Conservation (phyloP, 345 rosid genomes). For the Camelina neglecta region DNA sequence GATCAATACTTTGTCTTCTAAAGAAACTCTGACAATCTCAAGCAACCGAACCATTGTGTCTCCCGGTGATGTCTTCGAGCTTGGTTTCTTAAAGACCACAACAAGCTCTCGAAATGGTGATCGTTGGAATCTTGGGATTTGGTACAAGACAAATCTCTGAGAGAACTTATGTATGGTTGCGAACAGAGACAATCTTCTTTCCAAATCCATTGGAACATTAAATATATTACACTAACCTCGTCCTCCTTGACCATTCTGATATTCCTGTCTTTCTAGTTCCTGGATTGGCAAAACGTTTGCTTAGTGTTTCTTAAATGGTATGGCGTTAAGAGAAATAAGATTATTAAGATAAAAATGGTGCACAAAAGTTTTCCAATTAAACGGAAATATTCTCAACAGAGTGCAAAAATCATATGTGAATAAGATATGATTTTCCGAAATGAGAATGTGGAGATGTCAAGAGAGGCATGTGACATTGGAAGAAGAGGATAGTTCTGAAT, state of each 20-base stretch:
- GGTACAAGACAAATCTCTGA: conserved; percentile 64
- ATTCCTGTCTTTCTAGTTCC: not conserved
- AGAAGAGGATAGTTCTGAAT: too few relatives aligned
- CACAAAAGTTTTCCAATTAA: too few relatives aligned
- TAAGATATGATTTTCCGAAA: too few relatives aligned
- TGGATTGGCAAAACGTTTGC: too few relatives aligned
- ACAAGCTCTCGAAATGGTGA: conserved; percentile 31
- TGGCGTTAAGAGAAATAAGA: too few relatives aligned
- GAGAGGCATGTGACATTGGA: too few relatives aligned
- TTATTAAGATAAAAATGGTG: too few relatives aligned
- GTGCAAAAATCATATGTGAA: too few relatives aligned
- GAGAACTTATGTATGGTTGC: conserved; percentile 72
- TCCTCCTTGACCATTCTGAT: conserved; percentile 42
- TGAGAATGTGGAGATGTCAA: too few relatives aligned
- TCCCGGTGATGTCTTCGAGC: conserved; percentile 56
- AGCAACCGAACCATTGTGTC: conserved; percentile 63
- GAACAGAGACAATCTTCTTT: conserved; percentile 67
- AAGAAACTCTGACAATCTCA: conserved; percentile 46
- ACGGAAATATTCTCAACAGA: too few relatives aligned
- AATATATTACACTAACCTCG: conserved; percentile 45
- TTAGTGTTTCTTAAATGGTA: too few relatives aligned
- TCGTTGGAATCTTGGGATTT: conserved; percentile 67
- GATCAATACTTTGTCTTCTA: conserved; percentile 49
- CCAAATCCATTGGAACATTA: conserved; percentile 51
- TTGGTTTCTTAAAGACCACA: conserved; percentile 64